A percentile compares a stretch with the other conserved stretches of the same genome.
These are phyloP conservation scores for Ophidiomyces ophidiicola DNA, from an alignment of 2,329 filamentous ascomycete genomes.

Conservation along the genomic window DNA sequence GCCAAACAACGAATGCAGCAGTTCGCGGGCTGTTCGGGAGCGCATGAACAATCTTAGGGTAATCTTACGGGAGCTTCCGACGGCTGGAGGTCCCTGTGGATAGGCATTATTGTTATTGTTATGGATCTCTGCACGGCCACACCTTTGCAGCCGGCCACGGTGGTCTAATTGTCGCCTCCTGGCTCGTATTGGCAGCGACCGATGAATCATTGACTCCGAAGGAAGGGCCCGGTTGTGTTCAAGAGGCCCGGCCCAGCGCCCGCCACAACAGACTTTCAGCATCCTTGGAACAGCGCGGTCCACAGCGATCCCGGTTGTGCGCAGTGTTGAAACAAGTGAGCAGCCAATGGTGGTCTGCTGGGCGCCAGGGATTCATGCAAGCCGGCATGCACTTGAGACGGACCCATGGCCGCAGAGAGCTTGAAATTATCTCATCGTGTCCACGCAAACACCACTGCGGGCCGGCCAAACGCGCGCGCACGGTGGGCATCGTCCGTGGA, in stretches of 20 bases:
- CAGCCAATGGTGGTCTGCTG: not conserved
- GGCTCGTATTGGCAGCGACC: no score
- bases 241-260: no score
- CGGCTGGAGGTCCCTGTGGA: not conserved
- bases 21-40: not conserved
- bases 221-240: not conserved
- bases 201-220: not conserved
- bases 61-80: not conserved
- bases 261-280: not conserved
- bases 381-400: not conserved
- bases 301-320: slow-evolving; percentile 5
- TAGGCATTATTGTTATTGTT: not conserved
- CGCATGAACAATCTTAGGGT: not conserved
- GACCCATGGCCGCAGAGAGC: not conserved
- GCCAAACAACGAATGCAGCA: slow-evolving; percentile 1
- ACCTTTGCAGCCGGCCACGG: no score
- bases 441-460: no score
- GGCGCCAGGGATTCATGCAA: not conserved
- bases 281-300: not conserved
- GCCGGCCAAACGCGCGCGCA: no score
- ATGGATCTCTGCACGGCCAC: not conserved
- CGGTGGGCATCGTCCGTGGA: not conserved
- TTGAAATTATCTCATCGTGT: no score
- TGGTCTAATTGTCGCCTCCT: no score
- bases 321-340: slow-evolving; percentile 4